Percentiles rank a stretch among this genome's conserved stretches.
Conservation (phyloP, 2,329 filamentous ascomycete species). For the Capronia epimyces region DNA sequence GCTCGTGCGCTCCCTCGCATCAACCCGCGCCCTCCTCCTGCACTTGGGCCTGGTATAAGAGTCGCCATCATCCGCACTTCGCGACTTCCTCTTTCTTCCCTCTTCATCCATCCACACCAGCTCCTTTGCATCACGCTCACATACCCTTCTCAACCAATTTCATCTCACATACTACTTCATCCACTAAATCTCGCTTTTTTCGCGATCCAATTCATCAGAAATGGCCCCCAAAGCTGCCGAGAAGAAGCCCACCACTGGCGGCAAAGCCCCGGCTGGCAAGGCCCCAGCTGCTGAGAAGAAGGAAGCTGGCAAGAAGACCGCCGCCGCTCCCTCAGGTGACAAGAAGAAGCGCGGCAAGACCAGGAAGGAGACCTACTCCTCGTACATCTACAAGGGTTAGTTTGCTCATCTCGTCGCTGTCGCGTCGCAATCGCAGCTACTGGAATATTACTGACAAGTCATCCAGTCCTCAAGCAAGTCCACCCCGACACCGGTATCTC, state of each 20-base stretch:
- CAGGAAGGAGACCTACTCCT: conserved; percentile 99
- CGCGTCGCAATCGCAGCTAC: conserved; percentile 8
- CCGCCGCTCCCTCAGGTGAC: conserved; percentile 75
- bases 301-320: conserved; percentile 99
- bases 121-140: conserved; percentile 28
- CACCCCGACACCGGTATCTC: conserved; percentile 99
- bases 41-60: conserved; percentile 43
- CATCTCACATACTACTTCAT: conserved; percentile 29
- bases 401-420: conserved; percentile 28
- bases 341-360: conserved; percentile 99
- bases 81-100: conserved; percentile 32
- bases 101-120: conserved; percentile 34
- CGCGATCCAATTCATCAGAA: conserved; percentile 48
- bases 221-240: conserved; percentile 98
- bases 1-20: conserved; percentile 35
- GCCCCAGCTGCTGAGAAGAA: conserved; percentile 94
- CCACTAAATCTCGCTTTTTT: conserved; percentile 20
- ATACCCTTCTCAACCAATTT: conserved; percentile 27
- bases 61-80: conserved; percentile 40
- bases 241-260: conserved; percentile 91
- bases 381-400: conserved; percentile 99
- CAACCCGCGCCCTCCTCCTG: conserved; percentile 38
- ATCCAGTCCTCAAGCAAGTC: conserved; percentile 94
- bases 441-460: conserved; percentile 35
- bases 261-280: conserved; percentile 76